A percentile compares a stretch with the other conserved stretches of the same genome.
These are phyloP conservation scores for Fonsecaea pedrosoi DNA, from an alignment of 2,329 filamentous ascomycete species.

Conservation along the genomic window DNA sequence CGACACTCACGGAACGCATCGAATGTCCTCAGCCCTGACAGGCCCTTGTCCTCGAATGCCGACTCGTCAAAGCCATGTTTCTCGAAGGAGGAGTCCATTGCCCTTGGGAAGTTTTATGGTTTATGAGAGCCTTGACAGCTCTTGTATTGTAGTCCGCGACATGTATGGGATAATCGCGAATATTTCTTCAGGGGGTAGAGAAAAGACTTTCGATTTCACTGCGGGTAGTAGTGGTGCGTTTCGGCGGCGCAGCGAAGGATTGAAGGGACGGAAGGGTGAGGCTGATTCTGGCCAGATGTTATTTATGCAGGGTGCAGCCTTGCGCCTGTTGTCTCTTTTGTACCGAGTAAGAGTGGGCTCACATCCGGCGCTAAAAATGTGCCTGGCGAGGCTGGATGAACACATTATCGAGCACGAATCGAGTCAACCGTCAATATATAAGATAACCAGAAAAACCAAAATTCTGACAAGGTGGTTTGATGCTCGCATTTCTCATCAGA, in stretches of 20 bases:
- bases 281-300: slow-evolving; percentile 32
- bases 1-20: slow-evolving; percentile 87
- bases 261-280: not conserved
- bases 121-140: slow-evolving; percentile 25
- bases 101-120: not conserved
- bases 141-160: slow-evolving; percentile 23
- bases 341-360: not conserved
- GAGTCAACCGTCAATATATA: not conserved
- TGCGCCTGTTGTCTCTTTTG: not conserved
- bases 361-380: slow-evolving; percentile 5
- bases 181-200: not conserved
- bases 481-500: slow-evolving; percentile 24
- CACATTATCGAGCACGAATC: not conserved
- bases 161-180: slow-evolving; percentile 22
- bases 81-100: slow-evolving; percentile 37
- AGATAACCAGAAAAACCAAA: too few species aligned
- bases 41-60: slow-evolving; percentile 75
- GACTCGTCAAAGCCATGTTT: slow-evolving; percentile 76
- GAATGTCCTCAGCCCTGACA: slow-evolving; percentile 75
- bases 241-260: slow-evolving; percentile 2
- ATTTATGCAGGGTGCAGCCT: slow-evolving; percentile 35
- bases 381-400: slow-evolving; percentile 9
- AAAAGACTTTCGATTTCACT: not conserved
- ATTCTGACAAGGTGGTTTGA: not conserved
- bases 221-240: not conserved